phyloP scores from a whole-genome alignment of 2,329 filamentous ascomycete species.

The Arthroderma sp. region DNA sequence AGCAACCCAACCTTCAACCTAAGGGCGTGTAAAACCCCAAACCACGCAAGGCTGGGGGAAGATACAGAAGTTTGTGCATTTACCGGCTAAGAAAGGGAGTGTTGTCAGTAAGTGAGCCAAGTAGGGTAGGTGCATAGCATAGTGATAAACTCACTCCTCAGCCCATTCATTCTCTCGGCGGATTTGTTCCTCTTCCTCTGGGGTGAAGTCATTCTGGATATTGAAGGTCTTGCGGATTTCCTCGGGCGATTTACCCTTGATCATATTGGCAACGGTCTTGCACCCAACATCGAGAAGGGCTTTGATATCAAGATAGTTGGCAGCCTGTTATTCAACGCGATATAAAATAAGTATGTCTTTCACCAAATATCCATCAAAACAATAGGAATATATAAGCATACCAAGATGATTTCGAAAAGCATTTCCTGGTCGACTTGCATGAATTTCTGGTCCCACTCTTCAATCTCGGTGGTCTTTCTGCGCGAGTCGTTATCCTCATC shows the following conservation, averaged over 20 bases:
- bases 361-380: neutral
- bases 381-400: conserved; percentile 35
- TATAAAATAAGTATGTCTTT: neutral
- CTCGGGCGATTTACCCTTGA: conserved; percentile 99
- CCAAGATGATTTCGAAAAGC: conserved; percentile 97
- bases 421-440: conserved; percentile 99
- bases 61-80: neutral
- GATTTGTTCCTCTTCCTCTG: conserved; percentile 97
- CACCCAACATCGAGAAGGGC: conserved; percentile 92
- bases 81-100: neutral
- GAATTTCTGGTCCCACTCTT: conserved; percentile 99
- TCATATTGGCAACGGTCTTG: conserved; percentile 99
- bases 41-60: neutral
- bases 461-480: conserved; percentile 98
- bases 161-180: conserved; percentile 85
- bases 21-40: too few relatives aligned
- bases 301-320: conserved; percentile 99
- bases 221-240: conserved; percentile 99
- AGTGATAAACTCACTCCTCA: conserved; percentile 48
- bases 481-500: conserved; percentile 89
- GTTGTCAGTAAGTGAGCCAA: neutral
- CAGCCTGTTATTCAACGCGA: conserved; percentile 46
- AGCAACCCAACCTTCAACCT: too few relatives aligned
- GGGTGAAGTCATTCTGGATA: conserved; percentile 98
- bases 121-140: neutral